These are phyloP conservation scores for Cladosporium velox DNA, from an alignment of 2,329 filamentous ascomycete genomes.

Conservation along the genomic window DNA sequence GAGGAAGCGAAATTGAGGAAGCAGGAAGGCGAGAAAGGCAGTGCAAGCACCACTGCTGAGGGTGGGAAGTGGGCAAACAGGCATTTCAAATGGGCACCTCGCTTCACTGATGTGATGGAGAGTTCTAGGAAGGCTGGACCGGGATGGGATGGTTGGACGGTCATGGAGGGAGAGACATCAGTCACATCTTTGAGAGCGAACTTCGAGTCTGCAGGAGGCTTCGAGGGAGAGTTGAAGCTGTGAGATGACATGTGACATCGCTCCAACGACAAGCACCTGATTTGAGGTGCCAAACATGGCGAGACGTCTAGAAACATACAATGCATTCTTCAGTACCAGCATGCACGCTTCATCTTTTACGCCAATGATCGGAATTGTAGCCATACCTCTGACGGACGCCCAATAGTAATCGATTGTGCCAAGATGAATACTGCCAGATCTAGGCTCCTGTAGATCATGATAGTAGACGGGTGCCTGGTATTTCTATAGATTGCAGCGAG, in stretches of 20 bases:
- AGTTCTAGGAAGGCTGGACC: constrained; percentile 78
- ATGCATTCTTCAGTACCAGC: neutral
- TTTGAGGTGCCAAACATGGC: neutral
- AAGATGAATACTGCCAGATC: neutral
- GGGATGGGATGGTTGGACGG: constrained; percentile 90
- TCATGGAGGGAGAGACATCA: constrained; percentile 84
- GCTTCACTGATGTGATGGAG: constrained; percentile 81
- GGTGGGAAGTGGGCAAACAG: constrained; percentile 67
- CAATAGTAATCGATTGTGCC: neutral
- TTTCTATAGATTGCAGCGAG: neutral
- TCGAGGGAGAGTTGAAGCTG: constrained; percentile 75
- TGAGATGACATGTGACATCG: constrained; percentile 40
- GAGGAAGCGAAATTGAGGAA: constrained; percentile 75
- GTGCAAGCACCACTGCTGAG: constrained; percentile 37
- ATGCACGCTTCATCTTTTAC: neutral
- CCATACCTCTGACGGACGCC: neutral
- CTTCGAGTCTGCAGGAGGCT: constrained; percentile 75
- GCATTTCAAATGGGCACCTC: constrained; percentile 93
- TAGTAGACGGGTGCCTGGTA: neutral
- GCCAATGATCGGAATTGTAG: neutral
- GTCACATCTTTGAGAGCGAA: constrained; percentile 90
- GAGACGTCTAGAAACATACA: neutral
- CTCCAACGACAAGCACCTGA: neutral
- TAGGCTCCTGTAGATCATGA: neutral
- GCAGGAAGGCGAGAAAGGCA: constrained; percentile 51